Base-by-base conservation (phyloP, 2,329 filamentous ascomycete genomes). In the Fusarium oxysporum region DNA sequence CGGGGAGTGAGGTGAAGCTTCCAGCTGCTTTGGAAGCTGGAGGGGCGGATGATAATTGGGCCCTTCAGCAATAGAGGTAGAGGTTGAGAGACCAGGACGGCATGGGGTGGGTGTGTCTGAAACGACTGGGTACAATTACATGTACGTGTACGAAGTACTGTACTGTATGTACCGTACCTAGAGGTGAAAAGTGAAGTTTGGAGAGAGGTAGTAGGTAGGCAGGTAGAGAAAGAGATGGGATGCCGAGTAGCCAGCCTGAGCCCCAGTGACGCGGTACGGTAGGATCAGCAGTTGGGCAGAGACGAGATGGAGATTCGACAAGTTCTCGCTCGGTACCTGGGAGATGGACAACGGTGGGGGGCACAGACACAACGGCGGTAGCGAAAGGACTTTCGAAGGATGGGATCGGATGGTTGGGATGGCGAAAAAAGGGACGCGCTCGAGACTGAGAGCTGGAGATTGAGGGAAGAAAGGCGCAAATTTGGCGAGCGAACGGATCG, bases 211-310 rank as follows among this genome's bases (percentile, higher is more conserved):
- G 71, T 41, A 67, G 40, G 38, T 51, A 65, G 41, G 32, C 62
- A 66, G 50, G 33, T 57, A 63, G 68, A 62, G 62, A 47, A 58
- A 59, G 48, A 71, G 69, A 68, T 59, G 57, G 64, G 53, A 74
- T 65, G 64, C 61, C 72, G 65, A 72, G 70, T 69, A 65, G 68
- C 48, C 56, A 71, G 65, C 69, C 71, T 59, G 72, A 72, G 70
- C 72, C 73, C 75, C 74, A 45, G 72, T 66, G 75, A 74, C 70
- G 70, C 76, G 75, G 74, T 66, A 66, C 76, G 75, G 72, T 66
- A 68, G 72, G 76, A 78, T 78, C 76, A 78, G 75, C 76, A 77
- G 75, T 77, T 78, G 76, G 76, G 76, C 76, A 78, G 76, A 76
- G 73, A 76, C 66, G 71, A 74, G 62, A 77, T 70, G 73, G 73